Conservation (phyloP, 179 eudicot genomes). For the Dionaea muscipula region DNA sequence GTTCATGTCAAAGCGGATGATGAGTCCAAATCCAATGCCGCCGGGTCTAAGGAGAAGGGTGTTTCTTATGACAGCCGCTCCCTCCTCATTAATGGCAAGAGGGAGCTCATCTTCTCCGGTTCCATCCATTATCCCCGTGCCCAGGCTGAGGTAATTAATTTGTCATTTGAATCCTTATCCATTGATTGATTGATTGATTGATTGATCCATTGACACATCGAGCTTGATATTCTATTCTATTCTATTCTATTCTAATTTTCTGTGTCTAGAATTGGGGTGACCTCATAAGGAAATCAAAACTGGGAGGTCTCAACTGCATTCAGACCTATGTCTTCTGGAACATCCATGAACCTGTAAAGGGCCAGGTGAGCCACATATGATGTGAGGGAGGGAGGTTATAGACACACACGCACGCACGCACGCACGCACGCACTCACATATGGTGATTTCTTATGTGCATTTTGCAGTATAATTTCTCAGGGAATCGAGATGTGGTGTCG, state of each 20-base stretch:
- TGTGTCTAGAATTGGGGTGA: conserved; percentile 55
- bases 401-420: too few species aligned
- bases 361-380: conserved; percentile 36
- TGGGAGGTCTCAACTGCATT: conserved; percentile 68
- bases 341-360: conserved; percentile 70
- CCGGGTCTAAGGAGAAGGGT: neutral
- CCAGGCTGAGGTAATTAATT: conserved; percentile 42
- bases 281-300: conserved; percentile 45
- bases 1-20: neutral
- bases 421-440: too few species aligned
- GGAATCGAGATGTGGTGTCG: conserved; percentile 49
- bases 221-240: neutral
- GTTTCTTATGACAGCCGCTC: conserved; percentile 59
- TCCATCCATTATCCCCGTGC: conserved; percentile 75
- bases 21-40: neutral
- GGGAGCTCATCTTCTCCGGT: conserved; percentile 59
- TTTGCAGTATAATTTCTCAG: conserved; percentile 62
- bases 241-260: neutral
- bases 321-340: conserved; percentile 93
- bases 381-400: neutral
- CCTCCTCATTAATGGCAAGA: conserved; percentile 41
- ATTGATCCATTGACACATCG: neutral
- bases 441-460: neutral
- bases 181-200: neutral
- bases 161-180: neutral